Evolutionary conservation across 2,329 filamentous ascomycete genomes (phyloP).

Genomic region (Cytospora mali): DNA sequence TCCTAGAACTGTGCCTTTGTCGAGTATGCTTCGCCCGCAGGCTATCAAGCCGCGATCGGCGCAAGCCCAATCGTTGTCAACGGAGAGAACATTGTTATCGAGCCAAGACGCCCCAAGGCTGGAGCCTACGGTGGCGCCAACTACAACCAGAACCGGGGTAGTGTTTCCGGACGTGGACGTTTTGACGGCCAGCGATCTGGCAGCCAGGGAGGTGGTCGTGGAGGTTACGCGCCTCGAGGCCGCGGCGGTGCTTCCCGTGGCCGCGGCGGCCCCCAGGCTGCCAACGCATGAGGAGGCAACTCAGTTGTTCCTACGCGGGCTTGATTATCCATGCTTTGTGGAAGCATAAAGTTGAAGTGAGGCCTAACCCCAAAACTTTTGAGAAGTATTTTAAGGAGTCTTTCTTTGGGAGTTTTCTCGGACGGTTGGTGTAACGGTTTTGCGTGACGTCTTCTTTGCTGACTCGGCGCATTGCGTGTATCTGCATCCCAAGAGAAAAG

Average conservation of each 20-base stretch:
- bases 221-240: constrained; percentile 66
- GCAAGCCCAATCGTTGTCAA: constrained; percentile 86
- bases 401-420: constrained; percentile 27
- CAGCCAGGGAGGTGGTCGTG: constrained; percentile 63
- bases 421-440: constrained; percentile 27
- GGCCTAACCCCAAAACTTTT: constrained; percentile 14
- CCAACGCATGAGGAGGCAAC: constrained; percentile 49
- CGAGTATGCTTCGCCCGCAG: constrained; percentile 81
- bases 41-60: constrained; percentile 78
- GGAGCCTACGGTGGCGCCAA: constrained; percentile 71
- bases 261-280: constrained; percentile 59
- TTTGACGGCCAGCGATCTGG: constrained; percentile 62
- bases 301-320: neutral
- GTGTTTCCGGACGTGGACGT: constrained; percentile 64
- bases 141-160: constrained; percentile 64
- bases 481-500: constrained; percentile 27
- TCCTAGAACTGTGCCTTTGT: constrained; percentile 92
- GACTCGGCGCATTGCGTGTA: constrained; percentile 28
- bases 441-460: constrained; percentile 27
- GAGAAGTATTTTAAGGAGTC: constrained; percentile 28
- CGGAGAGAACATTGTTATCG: constrained; percentile 80
- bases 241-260: constrained; percentile 66
- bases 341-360: constrained; percentile 13
- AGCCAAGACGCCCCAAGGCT: constrained; percentile 82
- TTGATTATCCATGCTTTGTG: neutral